Evolutionary conservation across 495 filamentous ascomycete species (phyloP).

Genomic region (Aspergillus coremiiformis): DNA sequence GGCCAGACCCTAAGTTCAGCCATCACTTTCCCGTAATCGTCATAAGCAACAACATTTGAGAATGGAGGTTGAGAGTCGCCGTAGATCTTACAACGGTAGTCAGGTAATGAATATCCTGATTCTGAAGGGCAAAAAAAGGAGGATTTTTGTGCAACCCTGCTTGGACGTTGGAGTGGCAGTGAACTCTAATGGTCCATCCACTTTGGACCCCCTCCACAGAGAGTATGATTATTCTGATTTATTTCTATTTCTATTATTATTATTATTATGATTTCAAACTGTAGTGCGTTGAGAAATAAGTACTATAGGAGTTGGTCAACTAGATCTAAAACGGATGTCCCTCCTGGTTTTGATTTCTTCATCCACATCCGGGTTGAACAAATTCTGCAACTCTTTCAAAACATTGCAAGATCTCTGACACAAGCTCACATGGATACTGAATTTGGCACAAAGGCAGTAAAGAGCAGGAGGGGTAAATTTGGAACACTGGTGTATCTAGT

Average conservation of each 20-base stretch:
- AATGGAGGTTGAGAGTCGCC: background rate
- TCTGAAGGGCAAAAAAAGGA: background rate
- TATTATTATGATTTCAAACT: background rate
- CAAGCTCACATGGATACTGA: background rate
- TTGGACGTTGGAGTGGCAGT: background rate
- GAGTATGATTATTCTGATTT: too few relatives aligned
- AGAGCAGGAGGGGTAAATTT: constrained; percentile 4
- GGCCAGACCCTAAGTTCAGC: background rate
- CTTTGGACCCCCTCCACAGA: background rate
- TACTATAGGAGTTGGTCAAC: too few relatives aligned
- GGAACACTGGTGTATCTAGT: constrained; percentile 10
- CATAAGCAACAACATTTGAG: background rate
- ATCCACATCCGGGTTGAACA: background rate
- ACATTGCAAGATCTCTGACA: background rate
- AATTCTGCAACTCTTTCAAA: background rate
- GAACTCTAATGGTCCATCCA: background rate
- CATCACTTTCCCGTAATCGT: background rate
- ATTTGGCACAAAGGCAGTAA: constrained; percentile 13
- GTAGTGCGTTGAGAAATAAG: background rate
- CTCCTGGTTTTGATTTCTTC: background rate
- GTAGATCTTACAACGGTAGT: background rate
- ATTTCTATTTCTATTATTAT: background rate
- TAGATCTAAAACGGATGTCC: background rate
- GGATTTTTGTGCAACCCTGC: background rate
- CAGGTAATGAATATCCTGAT: background rate